Percentiles rank a stretch among this genome's conserved stretches.
Conservation (phyloP, 495 filamentous ascomycete genomes). For the Neurospora discreta region DNA sequence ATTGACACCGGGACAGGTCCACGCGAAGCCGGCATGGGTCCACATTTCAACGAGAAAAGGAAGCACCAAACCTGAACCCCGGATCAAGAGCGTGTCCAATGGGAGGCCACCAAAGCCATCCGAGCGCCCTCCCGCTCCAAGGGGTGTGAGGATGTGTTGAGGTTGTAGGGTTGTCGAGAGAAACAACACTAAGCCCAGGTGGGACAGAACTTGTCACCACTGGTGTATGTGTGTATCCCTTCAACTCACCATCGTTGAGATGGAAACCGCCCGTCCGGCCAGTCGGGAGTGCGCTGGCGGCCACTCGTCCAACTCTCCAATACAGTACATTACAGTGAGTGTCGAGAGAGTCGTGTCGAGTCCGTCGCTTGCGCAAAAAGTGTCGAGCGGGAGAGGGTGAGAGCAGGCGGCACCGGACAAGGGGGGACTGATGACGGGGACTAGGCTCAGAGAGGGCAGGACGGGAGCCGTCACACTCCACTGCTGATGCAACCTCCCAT, state of each 20-base stretch:
- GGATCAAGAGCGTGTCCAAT: constrained; percentile 13
- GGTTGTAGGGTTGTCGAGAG: constrained; percentile 6
- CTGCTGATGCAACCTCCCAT: constrained; percentile 16
- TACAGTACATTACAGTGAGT: background rate
- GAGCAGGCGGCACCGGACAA: background rate
- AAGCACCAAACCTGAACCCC: constrained; percentile 19
- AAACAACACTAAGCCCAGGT: constrained; percentile 12
- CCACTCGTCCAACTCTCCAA: constrained; percentile 2
- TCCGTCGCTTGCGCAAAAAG: background rate
- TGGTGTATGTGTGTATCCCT: constrained; percentile 4
- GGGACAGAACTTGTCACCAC: constrained; percentile 11
- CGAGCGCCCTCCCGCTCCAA: background rate
- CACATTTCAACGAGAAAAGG: background rate
- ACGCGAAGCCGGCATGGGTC: background rate
- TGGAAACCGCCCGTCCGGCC: background rate
- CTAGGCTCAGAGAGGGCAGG: background rate
- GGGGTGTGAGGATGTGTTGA: background rate
- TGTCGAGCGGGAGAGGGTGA: background rate
- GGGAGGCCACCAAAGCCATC: background rate
- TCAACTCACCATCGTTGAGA: too few relatives aligned
- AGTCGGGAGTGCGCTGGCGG: constrained; percentile 12
- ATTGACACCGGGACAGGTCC: background rate
- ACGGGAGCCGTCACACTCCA: constrained; percentile 6
- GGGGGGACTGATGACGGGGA: constrained; percentile 1
- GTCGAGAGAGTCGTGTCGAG: background rate